Conservation (phyloP, 2,329 filamentous ascomycete species). For the Calonectria crousiana region DNA sequence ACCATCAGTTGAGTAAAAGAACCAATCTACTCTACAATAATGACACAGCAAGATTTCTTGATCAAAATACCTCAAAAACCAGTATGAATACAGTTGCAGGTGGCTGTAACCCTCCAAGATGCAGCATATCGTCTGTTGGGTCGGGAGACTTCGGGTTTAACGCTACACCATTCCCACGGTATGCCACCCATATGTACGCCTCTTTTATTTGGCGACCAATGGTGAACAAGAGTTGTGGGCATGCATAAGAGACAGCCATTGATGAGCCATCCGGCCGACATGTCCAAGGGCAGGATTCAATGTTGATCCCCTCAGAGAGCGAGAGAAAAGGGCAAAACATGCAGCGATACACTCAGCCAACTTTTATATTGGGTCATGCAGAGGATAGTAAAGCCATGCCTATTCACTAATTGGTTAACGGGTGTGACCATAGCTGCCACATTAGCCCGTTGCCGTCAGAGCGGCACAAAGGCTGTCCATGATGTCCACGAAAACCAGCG, state of each 20-base stretch:
- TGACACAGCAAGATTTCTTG: background rate
- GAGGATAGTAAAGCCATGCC: background rate
- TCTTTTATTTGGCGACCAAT: conserved; percentile 12
- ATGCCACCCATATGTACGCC: background rate
- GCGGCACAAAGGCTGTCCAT: background rate
- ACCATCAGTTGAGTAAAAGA: background rate
- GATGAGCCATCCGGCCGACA: background rate
- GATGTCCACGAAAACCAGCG: background rate
- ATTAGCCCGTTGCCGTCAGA: background rate
- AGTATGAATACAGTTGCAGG: background rate
- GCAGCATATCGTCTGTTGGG: background rate
- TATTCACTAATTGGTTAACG: background rate
- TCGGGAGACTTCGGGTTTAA: conserved; percentile 2
- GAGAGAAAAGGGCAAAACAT: background rate
- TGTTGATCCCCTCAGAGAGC: background rate
- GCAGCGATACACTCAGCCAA: background rate
- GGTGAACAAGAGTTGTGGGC: background rate
- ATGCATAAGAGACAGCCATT: background rate
- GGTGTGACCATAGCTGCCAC: background rate
- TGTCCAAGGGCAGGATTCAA: background rate
- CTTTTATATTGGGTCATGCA: background rate
- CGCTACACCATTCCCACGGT: background rate
- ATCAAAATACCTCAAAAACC: background rate
- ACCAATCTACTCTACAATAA: background rate
- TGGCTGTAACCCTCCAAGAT: background rate